These are phyloP conservation scores for Microcos paniculata DNA, from an alignment of 345 rosid genomes.

Conservation along the genomic window DNA sequence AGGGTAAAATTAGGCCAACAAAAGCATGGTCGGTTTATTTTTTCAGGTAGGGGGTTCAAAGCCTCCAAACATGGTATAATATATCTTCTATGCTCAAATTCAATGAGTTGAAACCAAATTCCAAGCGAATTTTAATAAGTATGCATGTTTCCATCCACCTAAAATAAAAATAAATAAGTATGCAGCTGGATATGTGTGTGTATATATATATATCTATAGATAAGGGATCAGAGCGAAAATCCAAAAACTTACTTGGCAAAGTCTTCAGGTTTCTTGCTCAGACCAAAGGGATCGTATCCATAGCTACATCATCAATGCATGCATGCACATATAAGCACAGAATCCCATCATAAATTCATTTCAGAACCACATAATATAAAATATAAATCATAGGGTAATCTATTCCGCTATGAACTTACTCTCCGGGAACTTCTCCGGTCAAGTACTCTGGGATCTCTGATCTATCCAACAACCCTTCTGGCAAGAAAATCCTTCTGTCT, in stretches of 20 bases:
- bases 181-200: too few relatives aligned
- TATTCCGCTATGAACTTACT: too few relatives aligned
- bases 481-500: conserved; percentile 94
- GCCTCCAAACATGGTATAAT: too few relatives aligned
- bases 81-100: neutral
- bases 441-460: conserved; percentile 96
- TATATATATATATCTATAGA: too few relatives aligned
- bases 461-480: conserved; percentile 89
- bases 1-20: too few relatives aligned
- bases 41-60: too few relatives aligned
- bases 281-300: conserved; percentile 96
- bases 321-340: conserved; percentile 21
- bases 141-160: too few relatives aligned
- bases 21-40: too few relatives aligned
- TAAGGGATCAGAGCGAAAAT: too few relatives aligned
- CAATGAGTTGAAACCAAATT: neutral
- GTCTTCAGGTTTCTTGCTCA: conserved; percentile 90
- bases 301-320: conserved; percentile 42
- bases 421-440: conserved; percentile 96
- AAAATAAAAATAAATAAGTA: too few relatives aligned
- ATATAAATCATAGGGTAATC: neutral
- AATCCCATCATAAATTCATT: neutral
- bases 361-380: neutral
- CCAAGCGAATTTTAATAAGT: too few relatives aligned
- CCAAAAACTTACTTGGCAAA: conserved; percentile 87